Evolutionary conservation across 306 rosid species (phyloP).

Genomic region (Phaseolus lunatus): DNA sequence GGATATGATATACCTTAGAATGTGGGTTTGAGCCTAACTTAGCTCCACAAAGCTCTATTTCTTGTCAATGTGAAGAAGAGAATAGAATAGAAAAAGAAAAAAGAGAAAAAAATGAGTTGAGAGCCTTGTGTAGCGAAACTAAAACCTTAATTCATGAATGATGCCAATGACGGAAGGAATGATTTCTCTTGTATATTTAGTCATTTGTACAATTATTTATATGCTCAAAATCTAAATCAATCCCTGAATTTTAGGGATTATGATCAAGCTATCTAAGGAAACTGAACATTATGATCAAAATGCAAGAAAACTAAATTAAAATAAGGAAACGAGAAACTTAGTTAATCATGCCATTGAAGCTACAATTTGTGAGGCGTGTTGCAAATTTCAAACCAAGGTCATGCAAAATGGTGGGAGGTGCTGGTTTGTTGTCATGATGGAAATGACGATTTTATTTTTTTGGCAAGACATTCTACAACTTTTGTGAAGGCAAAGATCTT

Average conservation of each 20-base stretch:
- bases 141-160: not conserved
- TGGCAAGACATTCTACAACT: not conserved
- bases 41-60: no score
- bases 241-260: not conserved
- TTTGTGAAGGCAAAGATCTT: not conserved
- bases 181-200: not conserved
- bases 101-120: not conserved
- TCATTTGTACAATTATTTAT: not conserved
- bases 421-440: not conserved
- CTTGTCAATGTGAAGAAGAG: not conserved
- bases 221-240: not conserved
- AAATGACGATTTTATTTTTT: no score
- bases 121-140: not conserved
- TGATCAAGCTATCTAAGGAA: not conserved
- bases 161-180: not conserved
- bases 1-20: no score
- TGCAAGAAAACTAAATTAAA: not conserved
- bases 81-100: not conserved
- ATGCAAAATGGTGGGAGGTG: not conserved
- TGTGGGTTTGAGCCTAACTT: no score
- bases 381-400: no score
- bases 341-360: not conserved
- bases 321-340: not conserved
- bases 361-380: not conserved
- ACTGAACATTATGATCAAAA: not conserved